These are phyloP conservation scores for Neurospora discreta DNA, from an alignment of 495 filamentous ascomycete species.

Conservation along the genomic window DNA sequence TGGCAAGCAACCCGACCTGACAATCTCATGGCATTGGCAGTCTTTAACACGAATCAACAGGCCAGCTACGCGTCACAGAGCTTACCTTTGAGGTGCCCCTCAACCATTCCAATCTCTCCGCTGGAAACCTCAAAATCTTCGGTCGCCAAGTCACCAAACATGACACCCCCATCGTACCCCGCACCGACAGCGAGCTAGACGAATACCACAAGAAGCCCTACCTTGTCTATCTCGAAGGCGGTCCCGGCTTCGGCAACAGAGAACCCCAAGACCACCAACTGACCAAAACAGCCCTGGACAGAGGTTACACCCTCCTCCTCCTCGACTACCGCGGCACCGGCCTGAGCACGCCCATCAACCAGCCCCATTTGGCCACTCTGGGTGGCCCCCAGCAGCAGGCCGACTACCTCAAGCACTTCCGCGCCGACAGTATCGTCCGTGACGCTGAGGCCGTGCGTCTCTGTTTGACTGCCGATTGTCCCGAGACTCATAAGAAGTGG, in stretches of 20 bases:
- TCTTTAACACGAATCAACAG: slow-evolving; percentile 28
- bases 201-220: slow-evolving; percentile 40
- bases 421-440: slow-evolving; percentile 79
- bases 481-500: slow-evolving; percentile 68
- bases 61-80: slow-evolving; percentile 65
- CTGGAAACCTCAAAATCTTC: slow-evolving; percentile 59
- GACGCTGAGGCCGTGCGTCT: slow-evolving; percentile 81
- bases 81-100: slow-evolving; percentile 77
- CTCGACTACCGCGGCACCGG: slow-evolving; percentile 88
- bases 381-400: slow-evolving; percentile 57
- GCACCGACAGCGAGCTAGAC: slow-evolving; percentile 16
- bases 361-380: slow-evolving; percentile 51
- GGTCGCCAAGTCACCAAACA: slow-evolving; percentile 57
- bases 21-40: not conserved
- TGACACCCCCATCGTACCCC: slow-evolving; percentile 45
- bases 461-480: slow-evolving; percentile 57
- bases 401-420: slow-evolving; percentile 72
- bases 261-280: slow-evolving; percentile 61
- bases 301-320: slow-evolving; percentile 75
- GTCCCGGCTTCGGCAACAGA: slow-evolving; percentile 65
- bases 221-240: slow-evolving; percentile 56
- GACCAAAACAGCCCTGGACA: slow-evolving; percentile 57
- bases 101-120: slow-evolving; percentile 54
- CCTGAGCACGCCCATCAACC: slow-evolving; percentile 65
- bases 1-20: slow-evolving; percentile 4